Evolutionary conservation across 2,329 filamentous ascomycete species (phyloP).

Genomic region (Hirsutella minnesotensis): DNA sequence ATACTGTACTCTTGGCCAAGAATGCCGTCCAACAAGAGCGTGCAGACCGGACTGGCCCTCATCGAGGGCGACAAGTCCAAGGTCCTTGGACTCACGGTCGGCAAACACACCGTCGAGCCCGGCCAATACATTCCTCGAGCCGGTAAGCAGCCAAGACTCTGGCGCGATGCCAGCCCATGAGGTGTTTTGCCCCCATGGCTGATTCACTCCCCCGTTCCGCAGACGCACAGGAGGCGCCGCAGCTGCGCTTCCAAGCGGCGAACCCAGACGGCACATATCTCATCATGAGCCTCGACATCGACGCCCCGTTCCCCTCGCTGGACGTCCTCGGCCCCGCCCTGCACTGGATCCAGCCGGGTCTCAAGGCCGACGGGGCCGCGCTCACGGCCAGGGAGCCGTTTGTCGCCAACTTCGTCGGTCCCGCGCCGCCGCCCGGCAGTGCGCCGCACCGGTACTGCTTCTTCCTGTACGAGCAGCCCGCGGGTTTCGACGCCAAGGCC

Average conservation of each 20-base stretch:
- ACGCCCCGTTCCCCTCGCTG: constrained; percentile 31
- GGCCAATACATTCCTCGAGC: constrained; percentile 8
- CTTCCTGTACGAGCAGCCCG: constrained; percentile 35
- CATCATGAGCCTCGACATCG: constrained; percentile 30
- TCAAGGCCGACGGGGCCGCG: constrained; percentile 10
- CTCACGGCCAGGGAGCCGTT: constrained; percentile 10
- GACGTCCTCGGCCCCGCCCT: constrained; percentile 29
- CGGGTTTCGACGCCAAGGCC: constrained; percentile 8
- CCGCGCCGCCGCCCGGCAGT: constrained; percentile 32
- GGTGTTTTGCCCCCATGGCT: too few species aligned
- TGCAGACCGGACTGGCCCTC: constrained; percentile 1
- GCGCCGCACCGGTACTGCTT: constrained; percentile 37
- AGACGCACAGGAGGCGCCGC: constrained; percentile 4
- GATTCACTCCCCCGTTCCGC: too few species aligned
- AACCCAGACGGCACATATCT: constrained; percentile 20
- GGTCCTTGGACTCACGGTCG: constrained; percentile 7
- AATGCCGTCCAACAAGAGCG: constrained; percentile 4
- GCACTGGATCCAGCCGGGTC: constrained; percentile 33
- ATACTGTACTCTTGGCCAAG: too few species aligned
- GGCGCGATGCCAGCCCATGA: too few species aligned
- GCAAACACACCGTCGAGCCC: constrained; percentile 5
- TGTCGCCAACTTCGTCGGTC: constrained; percentile 28
- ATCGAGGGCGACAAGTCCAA: constrained; percentile 7
- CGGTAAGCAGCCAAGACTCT: constrained; percentile 1
- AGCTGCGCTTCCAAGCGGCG: constrained; percentile 4